A percentile compares a stretch with the other conserved stretches of the same genome.
Evolutionary conservation across 257 asterid genomes (phyloP).

Genomic region (Nemophila menziesii): DNA sequence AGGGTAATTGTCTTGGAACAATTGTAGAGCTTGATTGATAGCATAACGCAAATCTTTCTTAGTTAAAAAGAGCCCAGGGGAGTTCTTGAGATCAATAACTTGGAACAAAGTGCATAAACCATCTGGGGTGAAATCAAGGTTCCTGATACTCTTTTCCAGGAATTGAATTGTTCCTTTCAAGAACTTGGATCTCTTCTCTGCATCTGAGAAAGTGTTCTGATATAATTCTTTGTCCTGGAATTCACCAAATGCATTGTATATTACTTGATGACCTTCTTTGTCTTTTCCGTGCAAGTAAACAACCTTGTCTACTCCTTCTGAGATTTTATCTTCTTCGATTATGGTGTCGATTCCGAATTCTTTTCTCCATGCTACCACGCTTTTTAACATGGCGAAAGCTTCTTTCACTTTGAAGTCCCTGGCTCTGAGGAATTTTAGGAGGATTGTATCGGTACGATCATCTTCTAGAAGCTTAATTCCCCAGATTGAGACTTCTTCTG

Average conservation of each 20-base stretch:
- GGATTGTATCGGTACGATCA: conserved; percentile 43
- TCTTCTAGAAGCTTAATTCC: conserved; percentile 53
- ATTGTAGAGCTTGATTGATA: conserved; percentile 60
- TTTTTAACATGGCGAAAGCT: conserved; percentile 52
- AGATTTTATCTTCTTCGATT: conserved; percentile 26
- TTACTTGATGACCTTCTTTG: conserved; percentile 56
- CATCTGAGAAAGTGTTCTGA: conserved; percentile 46
- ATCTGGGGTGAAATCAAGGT: conserved; percentile 55
- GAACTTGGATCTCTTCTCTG: conserved; percentile 48
- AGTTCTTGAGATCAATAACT: conserved; percentile 55
- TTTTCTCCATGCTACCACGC: conserved; percentile 53
- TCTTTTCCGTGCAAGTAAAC: conserved; percentile 48
- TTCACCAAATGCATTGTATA: conserved; percentile 59
- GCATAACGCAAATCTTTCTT: conserved; percentile 63
- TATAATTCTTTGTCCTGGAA: conserved; percentile 68
- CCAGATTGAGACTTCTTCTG: conserved; percentile 65
- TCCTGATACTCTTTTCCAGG: conserved; percentile 56
- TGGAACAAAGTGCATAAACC: conserved; percentile 55
- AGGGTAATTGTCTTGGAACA: conserved; percentile 73
- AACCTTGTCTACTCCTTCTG: conserved; percentile 40
- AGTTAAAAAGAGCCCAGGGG: conserved; percentile 48
- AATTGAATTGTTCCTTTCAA: conserved; percentile 51
- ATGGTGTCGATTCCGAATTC: conserved; percentile 45
- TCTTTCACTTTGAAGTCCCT: conserved; percentile 65
- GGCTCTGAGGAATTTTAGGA: conserved; percentile 63